Evolutionary conservation across 1,284 basidiomycete species (phyloP), one percentile per base, ranked within the genome.

Genomic region (Cutaneotrichosporon arboriforme): DNA sequence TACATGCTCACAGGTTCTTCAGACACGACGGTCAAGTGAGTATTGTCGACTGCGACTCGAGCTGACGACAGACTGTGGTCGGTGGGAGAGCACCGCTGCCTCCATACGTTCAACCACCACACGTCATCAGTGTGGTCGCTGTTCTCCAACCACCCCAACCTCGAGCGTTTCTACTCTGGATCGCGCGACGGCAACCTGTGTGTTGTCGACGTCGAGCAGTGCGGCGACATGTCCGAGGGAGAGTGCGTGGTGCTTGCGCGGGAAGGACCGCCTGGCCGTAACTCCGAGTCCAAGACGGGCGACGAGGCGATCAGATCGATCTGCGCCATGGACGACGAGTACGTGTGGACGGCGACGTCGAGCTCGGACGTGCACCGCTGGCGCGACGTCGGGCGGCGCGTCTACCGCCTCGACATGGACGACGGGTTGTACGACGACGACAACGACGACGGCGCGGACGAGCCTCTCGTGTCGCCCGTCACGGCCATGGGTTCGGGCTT

Each of bases 21-120:
- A 18, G 92, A 96, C 68, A 86, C 88, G 81, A 77, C 77, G 0
- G 70, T 79, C 68, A 77, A 78, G 66, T 69, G 55, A 52, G 63
- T 64, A 40, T 4, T 22, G 2, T 13, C 1, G 15, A 34, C n/a
- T 8, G 8, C 13, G 20, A 38, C 36, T n/a, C n/a, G n/a, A n/a
- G 26, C 39, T 40, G 35, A 48, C 39, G 81, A 88, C 66, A 91
- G 92, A 65, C 81, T 98, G 10, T 97, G 94, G 94, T 97, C 92
- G 0, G 77, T 97, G 12, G 85, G 88, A 18, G 81, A 81, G 10
- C 93, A 97, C 70, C 81, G 88, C 12, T 96, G 91, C 68, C 76
- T 98, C 13, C 91, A 98, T 67, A 98, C 94, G 1, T 98, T 97
- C 76, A 88, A 88, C 1, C 88, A 97, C 69, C 96, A 98, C 71